These are phyloP conservation scores for Mycosphaerella sp. DNA, from an alignment of 2,329 filamentous ascomycete species.

Conservation along the genomic window DNA sequence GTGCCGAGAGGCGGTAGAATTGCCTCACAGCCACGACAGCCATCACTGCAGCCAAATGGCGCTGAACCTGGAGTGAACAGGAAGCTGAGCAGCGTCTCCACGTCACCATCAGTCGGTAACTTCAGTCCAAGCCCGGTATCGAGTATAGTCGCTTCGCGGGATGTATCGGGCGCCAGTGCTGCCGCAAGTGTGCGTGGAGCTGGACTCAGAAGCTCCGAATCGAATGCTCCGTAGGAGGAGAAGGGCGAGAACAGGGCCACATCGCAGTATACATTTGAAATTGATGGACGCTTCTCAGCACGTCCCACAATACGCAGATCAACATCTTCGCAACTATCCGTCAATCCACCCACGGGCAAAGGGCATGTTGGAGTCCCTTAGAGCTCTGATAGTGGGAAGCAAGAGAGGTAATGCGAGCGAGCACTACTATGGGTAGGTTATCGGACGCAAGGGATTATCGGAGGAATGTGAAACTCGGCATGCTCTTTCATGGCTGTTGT, in stretches of 20 bases:
- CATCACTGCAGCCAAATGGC: constrained; percentile 7
- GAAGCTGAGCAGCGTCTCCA: constrained; percentile 15
- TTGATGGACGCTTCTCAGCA: background rate
- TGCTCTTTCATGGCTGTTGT: background rate
- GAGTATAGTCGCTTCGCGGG: background rate
- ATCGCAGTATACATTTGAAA: background rate
- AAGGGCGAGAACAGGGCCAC: background rate
- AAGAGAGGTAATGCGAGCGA: background rate
- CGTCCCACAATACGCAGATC: background rate
- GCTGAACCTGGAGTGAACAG: constrained; percentile 14
- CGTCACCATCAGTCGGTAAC: background rate
- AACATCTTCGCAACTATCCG: background rate
- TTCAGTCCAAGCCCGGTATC: background rate
- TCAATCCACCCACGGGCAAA: background rate
- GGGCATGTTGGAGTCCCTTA: too few relatives aligned
- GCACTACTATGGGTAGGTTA: background rate
- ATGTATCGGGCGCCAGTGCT: constrained; percentile 2
- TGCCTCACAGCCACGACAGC: constrained; percentile 15
- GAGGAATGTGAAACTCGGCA: background rate
- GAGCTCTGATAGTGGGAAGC: background rate
- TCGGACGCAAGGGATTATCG: background rate
- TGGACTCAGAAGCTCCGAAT: background rate
- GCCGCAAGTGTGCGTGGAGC: constrained; percentile 1
- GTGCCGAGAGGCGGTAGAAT: constrained; percentile 31
- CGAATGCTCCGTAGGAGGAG: constrained; percentile 4